Evolutionary conservation across 164 flowering plant species (phyloP).

Genomic region (Kalanchoe fedtschenkoi): DNA sequence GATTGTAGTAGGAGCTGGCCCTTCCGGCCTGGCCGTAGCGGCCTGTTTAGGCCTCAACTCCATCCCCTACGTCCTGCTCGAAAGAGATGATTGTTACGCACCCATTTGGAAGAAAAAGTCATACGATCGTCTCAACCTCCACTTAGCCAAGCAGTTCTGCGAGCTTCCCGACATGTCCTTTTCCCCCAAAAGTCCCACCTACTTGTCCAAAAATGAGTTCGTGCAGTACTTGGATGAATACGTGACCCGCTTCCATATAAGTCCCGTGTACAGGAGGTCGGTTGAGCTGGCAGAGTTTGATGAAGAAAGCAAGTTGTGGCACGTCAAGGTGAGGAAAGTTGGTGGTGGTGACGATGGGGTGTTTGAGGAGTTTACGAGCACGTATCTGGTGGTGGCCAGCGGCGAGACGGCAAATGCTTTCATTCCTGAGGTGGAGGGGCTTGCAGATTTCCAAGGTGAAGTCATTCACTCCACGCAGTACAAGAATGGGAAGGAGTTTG

Average conservation of each 20-base stretch:
- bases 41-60: conserved; percentile 31
- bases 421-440: conserved; percentile 26
- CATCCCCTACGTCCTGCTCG: conserved; percentile 42
- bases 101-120: conserved; percentile 40
- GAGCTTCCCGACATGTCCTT: conserved; percentile 40
- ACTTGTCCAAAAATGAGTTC: conserved; percentile 24
- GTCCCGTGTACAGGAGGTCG: conserved; percentile 22
- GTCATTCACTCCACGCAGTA: conserved; percentile 23
- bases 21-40: conserved; percentile 49
- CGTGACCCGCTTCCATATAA: conserved; percentile 30
- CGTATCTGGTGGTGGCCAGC: conserved; percentile 52
- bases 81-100: conserved; percentile 52
- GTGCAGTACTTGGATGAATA: conserved; percentile 43
- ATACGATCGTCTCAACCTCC: conserved; percentile 64
- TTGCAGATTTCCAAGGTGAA: conserved; percentile 23
- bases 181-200: conserved; percentile 25
- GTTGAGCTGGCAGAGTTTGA: conserved; percentile 36
- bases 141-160: conserved; percentile 38
- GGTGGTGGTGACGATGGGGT: not conserved
- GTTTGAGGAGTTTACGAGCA: conserved; percentile 20
- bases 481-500: conserved; percentile 23
- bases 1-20: conserved; percentile 57
- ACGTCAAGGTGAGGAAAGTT: conserved; percentile 15
- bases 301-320: conserved; percentile 25
- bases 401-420: conserved; percentile 37